Percentiles rank a stretch among this genome's conserved stretches.
Evolutionary conservation across 345 rosid genomes (phyloP).

Genomic region (Gossypium bickii): DNA sequence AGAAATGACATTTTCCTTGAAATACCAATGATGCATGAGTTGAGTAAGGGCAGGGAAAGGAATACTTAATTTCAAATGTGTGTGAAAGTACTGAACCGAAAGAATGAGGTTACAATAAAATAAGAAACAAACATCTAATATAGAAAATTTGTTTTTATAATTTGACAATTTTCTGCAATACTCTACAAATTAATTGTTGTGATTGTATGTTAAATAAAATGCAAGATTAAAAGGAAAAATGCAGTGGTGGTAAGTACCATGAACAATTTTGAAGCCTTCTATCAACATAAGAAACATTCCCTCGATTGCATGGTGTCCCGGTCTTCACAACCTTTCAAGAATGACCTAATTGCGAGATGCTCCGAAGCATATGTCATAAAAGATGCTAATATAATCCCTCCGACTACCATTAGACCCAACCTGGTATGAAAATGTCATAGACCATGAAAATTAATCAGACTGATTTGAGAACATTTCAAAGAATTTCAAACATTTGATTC

Average conservation of each 20-base stretch:
- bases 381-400: conserved; percentile 71
- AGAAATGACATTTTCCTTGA: too few relatives aligned
- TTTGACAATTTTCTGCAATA: not conserved
- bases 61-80: too few relatives aligned
- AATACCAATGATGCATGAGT: too few relatives aligned
- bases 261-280: not conserved
- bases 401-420: conserved; percentile 78
- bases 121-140: too few relatives aligned
- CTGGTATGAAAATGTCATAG: conserved; percentile 32
- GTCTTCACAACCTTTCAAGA: conserved; percentile 10
- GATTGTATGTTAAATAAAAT: not conserved
- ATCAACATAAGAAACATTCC: not conserved
- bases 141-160: too few relatives aligned
- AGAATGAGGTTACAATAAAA: too few relatives aligned
- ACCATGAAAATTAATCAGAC: not conserved
- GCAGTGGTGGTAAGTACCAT: not conserved
- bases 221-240: not conserved
- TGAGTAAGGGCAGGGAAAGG: too few relatives aligned
- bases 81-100: too few relatives aligned
- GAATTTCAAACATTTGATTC: not conserved
- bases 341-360: conserved; percentile 66
- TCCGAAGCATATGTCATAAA: conserved; percentile 91
- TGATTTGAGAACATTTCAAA: not conserved
- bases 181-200: not conserved
- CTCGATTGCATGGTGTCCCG: not conserved